Evolutionary conservation across 441 rosid species (phyloP).

Genomic region (Mallotus japonicus): DNA sequence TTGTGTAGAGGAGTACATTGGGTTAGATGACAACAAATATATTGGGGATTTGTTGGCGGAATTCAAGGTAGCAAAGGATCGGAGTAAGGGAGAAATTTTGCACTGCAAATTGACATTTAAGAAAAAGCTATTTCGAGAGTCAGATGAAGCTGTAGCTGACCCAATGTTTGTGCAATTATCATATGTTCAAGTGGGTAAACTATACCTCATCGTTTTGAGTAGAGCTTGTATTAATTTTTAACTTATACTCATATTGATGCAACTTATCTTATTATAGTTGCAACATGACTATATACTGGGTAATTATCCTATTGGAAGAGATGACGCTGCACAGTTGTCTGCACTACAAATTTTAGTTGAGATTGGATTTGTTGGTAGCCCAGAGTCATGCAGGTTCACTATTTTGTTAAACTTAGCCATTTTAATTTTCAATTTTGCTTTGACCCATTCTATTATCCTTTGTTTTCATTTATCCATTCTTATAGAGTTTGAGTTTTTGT

Average conservation of each 20-base stretch:
- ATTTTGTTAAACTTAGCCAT: conserved; percentile 14
- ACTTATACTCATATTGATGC: conserved; percentile 31
- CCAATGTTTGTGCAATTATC: conserved; percentile 95
- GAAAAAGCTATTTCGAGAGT: conserved; percentile 91
- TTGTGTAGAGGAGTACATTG: conserved; percentile 84
- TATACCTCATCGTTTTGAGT: neutral
- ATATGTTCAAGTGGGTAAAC: conserved; percentile 82
- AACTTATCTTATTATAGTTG: conserved; percentile 52
- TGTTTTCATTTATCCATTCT: conserved; percentile 1
- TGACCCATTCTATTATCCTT: conserved; percentile 1
- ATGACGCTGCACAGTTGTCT: conserved; percentile 96
- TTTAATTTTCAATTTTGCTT: neutral
- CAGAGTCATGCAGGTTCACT: conserved; percentile 85
- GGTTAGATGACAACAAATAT: conserved; percentile 94
- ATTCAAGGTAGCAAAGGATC: conserved; percentile 86
- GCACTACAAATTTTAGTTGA: conserved; percentile 96
- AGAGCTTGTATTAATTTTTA: neutral
- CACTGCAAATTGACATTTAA: conserved; percentile 89
- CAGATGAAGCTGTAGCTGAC: conserved; percentile 95
- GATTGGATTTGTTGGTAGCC: conserved; percentile 79
- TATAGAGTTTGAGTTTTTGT: conserved; percentile 21
- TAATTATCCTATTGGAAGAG: conserved; percentile 98
- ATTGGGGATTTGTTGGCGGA: conserved; percentile 91
- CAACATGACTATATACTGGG: conserved; percentile 98
- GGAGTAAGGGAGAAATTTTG: conserved; percentile 94